Base-by-base conservation (phyloP, 345 rosid genomes). In the Syzygium grande region DNA sequence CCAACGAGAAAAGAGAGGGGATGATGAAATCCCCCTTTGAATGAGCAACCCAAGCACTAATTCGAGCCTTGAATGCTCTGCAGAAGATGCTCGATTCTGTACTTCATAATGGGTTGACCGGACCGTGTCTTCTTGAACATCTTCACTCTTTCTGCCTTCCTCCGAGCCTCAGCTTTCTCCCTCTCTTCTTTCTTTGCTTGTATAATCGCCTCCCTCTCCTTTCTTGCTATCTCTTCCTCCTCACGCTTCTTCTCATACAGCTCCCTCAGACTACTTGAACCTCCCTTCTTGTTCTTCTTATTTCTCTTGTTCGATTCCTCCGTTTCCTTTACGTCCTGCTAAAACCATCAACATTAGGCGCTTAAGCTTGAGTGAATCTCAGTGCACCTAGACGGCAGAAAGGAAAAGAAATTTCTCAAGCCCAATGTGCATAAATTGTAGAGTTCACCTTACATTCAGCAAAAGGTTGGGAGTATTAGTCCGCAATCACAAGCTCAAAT, bases 71-170 rank as follows among this genome's bases (percentile, higher is more conserved):
- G 95, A 87, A 98, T 90, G 7, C 94, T 89, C 90, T 94, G 96
- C 91, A 96, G 91, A 90, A 96, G 96, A 90, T 93, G 94, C 91
- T 98, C 96, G 12, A 96, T 96, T 91, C 97, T 92, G 89, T 96
- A 96, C 91, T 98, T 96, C 98, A 96, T 96, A 5, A 96, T 93
- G 53, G 98, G 99, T 85, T 96, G 99, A 86, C 99, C 99, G 43
- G 89, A 90, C 61, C 91, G 87, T 21, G 99, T 96, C 93, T 87
- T 96, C 91, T 92, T 96, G 90, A 94, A 91, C 98, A 96, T 96
- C 88, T 93, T 94, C 87, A 85, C 94, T 86, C 92, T 95, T 38
- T 91, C 91, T 52, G 89, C 91, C 68, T 95, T 98, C 93, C 99
- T 94, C 58, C 90, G 90, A 16, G 98, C 92, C 88, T 92, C 95